Evolutionary conservation across 495 filamentous ascomycete genomes (phyloP).

Genomic region (Haplographium delicatum): DNA sequence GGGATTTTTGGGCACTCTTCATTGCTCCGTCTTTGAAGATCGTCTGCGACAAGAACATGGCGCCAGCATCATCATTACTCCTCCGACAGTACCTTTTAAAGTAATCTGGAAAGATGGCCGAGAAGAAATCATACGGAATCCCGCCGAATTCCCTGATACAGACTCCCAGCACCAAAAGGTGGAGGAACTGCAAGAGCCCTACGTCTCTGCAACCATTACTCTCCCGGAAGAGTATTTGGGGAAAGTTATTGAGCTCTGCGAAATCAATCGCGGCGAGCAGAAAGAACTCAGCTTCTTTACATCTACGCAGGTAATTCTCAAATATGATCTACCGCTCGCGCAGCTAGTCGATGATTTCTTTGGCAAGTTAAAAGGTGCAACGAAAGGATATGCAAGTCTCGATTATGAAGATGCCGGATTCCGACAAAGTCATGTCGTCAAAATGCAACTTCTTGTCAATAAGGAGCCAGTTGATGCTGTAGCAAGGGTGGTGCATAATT

Average conservation of each 20-base stretch:
- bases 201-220: slow-evolving; percentile 80
- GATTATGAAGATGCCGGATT: slow-evolving; percentile 96
- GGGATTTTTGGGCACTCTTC: slow-evolving; percentile 91
- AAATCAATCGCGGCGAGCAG: slow-evolving; percentile 81
- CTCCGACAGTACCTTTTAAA: slow-evolving; percentile 89
- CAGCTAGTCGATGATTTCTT: slow-evolving; percentile 96
- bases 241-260: slow-evolving; percentile 91
- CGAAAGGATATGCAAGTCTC: slow-evolving; percentile 68
- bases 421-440: slow-evolving; percentile 72
- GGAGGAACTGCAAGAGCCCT: slow-evolving; percentile 74
- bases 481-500: slow-evolving; percentile 77
- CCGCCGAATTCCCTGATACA: slow-evolving; percentile 76
- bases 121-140: slow-evolving; percentile 73
- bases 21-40: slow-evolving; percentile 98
- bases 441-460: slow-evolving; percentile 91
- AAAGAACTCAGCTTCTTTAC: slow-evolving; percentile 85
- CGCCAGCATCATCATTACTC: slow-evolving; percentile 93
- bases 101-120: slow-evolving; percentile 69
- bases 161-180: slow-evolving; percentile 56
- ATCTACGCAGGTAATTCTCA: slow-evolving; percentile 89
- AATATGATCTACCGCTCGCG: slow-evolving; percentile 81
- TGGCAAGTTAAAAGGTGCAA: slow-evolving; percentile 88
- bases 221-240: slow-evolving; percentile 92
- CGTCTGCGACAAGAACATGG: slow-evolving; percentile 93
- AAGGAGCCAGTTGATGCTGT: slow-evolving; percentile 90